Conservation (phyloP, 805 yeast species). For the Ogataea angusta region DNA sequence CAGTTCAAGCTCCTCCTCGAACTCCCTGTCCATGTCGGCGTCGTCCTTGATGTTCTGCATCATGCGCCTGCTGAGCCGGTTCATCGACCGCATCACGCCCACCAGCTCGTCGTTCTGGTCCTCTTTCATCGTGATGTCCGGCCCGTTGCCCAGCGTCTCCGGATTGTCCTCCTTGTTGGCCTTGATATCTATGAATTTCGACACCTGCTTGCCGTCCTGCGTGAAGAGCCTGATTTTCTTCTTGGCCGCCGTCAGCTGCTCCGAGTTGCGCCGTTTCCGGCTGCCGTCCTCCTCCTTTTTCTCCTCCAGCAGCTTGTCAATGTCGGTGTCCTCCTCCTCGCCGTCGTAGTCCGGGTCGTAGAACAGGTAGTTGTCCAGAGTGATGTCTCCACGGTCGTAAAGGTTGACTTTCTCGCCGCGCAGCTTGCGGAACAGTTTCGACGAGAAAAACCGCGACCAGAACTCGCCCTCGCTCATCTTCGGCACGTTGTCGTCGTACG, state of each 20-base stretch:
- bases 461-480: slow-evolving; percentile 85
- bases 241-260: slow-evolving; percentile 24
- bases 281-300: slow-evolving; percentile 37
- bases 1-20: slow-evolving; percentile 46
- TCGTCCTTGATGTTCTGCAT: slow-evolving; percentile 51
- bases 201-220: slow-evolving; percentile 45
- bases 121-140: slow-evolving; percentile 84
- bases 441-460: slow-evolving; percentile 94
- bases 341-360: slow-evolving; percentile 57
- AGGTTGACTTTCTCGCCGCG: slow-evolving; percentile 82
- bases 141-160: slow-evolving; percentile 69
- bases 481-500: slow-evolving; percentile 90
- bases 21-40: slow-evolving; percentile 34
- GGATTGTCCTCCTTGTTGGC: slow-evolving; percentile 84
- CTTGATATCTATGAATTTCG: slow-evolving; percentile 69
- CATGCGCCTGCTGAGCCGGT: slow-evolving; percentile 80
- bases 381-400: slow-evolving; percentile 77
- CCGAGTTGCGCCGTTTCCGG: slow-evolving; percentile 32
- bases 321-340: slow-evolving; percentile 37
- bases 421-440: slow-evolving; percentile 79
- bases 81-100: slow-evolving; percentile 81
- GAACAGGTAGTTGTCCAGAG: slow-evolving; percentile 79
- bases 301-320: slow-evolving; percentile 27
- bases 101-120: slow-evolving; percentile 65
- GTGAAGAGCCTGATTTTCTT: slow-evolving; percentile 36